A percentile compares a stretch with the other conserved stretches of the same genome.
These are phyloP conservation scores for Beauveria brongniartii DNA, from an alignment of 2,329 filamentous ascomycete species.

Conservation along the genomic window DNA sequence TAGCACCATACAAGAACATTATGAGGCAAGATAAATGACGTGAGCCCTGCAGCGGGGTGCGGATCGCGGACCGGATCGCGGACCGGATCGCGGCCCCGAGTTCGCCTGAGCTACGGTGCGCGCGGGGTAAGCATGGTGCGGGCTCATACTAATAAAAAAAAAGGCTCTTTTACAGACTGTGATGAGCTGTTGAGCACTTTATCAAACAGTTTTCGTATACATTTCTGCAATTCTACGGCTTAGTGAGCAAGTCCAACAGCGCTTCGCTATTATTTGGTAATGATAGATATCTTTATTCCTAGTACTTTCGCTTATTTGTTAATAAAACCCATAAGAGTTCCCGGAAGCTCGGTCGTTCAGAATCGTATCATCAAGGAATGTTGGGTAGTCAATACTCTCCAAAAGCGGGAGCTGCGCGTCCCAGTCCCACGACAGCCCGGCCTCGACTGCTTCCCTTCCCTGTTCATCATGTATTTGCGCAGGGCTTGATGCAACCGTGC, in stretches of 20 bases:
- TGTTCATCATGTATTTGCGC: neutral
- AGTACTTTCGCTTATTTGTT: neutral
- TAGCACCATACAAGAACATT: neutral
- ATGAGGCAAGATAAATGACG: neutral
- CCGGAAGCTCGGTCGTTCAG: neutral
- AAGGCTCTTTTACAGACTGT: neutral
- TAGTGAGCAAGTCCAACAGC: neutral
- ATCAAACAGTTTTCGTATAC: neutral
- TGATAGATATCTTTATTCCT: neutral
- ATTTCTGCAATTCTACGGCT: neutral
- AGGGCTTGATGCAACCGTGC: neutral
- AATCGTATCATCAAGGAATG: slow-evolving; percentile 4
- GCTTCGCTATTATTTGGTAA: neutral
- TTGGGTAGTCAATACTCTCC: slow-evolving; percentile 11
- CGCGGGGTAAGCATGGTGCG: neutral
- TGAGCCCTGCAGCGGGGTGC: neutral
- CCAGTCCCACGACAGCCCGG: slow-evolving; percentile 4
- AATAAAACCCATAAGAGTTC: neutral
- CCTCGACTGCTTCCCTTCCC: neutral
- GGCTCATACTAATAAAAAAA: neutral
- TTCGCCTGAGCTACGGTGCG: neutral
- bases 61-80: neutral
- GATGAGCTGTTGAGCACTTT: neutral
- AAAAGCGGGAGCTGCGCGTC: slow-evolving; percentile 1
- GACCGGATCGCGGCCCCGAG: neutral